Evolutionary conservation across 768 basidiomycete species (phyloP).

Genomic region (Pleurotus djamor): DNA sequence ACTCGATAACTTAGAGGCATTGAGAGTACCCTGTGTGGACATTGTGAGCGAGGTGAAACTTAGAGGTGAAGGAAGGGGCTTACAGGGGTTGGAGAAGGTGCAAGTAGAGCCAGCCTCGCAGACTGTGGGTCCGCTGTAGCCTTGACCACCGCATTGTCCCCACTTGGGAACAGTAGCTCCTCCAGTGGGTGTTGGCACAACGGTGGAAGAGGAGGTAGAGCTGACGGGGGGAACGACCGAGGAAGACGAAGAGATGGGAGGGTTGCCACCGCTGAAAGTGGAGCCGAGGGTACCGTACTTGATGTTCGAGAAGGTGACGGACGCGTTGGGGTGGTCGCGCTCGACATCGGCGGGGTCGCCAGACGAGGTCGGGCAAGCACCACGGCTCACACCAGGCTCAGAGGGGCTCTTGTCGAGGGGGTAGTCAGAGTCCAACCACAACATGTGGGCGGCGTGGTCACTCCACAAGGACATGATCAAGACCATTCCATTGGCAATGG

Average conservation of each 20-base stretch:
- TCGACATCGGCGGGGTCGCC: conserved; percentile 34
- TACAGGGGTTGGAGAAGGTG: conserved; percentile 34
- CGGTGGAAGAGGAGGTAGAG: not conserved
- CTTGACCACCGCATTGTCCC: conserved; percentile 11
- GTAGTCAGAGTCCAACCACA: too few relatives aligned
- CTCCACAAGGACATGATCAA: conserved; percentile 36
- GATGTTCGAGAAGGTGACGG: conserved; percentile 40
- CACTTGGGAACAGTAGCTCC: not conserved
- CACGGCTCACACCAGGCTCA: conserved; percentile 31
- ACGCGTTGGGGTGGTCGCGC: conserved; percentile 21
- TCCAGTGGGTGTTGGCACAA: not conserved
- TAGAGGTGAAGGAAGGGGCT: too few relatives aligned
- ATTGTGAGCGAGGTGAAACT: not conserved
- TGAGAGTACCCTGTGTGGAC: conserved; percentile 39
- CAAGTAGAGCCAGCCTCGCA: conserved; percentile 37
- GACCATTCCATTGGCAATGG: conserved; percentile 31
- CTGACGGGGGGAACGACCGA: not conserved
- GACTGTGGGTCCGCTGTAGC: conserved; percentile 38
- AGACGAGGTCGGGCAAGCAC: conserved; percentile 32
- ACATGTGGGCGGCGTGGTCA: too few relatives aligned
- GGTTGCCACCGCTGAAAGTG: not conserved
- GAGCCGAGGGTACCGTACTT: conserved; percentile 33
- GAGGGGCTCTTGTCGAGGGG: conserved; percentile 26
- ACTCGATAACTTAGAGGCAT: conserved; percentile 19
- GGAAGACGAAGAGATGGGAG: not conserved